These are phyloP conservation scores for Drosera capensis DNA, from an alignment of 148 eudicot genomes.

Conservation along the genomic window DNA sequence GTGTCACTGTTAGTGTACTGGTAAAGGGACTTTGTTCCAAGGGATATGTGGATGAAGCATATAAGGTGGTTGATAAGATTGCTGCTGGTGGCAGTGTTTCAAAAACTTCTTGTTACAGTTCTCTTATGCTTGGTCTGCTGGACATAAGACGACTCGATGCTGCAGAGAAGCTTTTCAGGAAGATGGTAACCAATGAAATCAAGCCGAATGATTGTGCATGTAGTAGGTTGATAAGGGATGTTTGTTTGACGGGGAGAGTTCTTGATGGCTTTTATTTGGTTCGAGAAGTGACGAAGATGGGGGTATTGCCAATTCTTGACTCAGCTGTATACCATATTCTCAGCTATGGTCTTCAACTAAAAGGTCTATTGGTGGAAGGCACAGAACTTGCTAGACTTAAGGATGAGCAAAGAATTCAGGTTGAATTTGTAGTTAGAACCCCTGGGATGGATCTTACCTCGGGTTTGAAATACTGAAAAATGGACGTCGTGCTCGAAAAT, in stretches of 20 bases:
- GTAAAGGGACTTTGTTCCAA: slow-evolving; percentile 51
- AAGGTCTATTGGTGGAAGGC: too few species aligned
- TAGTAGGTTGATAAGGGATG: slow-evolving; percentile 26
- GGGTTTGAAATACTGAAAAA: too few species aligned
- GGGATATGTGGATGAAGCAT: slow-evolving; percentile 40
- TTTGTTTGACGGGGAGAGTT: slow-evolving; percentile 37
- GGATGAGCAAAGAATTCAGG: too few species aligned
- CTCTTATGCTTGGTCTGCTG: slow-evolving; percentile 37
- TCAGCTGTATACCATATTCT: too few species aligned
- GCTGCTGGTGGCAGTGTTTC: slow-evolving; percentile 28
- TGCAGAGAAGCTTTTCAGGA: slow-evolving; percentile 47
- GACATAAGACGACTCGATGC: slow-evolving; percentile 32
- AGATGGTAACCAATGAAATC: slow-evolving; percentile 50
- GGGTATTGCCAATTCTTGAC: too few species aligned
- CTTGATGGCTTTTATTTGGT: slow-evolving; percentile 45
- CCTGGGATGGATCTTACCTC: too few species aligned
- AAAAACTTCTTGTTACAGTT: slow-evolving; percentile 41
- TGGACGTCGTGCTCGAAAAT: too few species aligned
- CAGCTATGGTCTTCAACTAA: too few species aligned
- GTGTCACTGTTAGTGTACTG: slow-evolving; percentile 39
- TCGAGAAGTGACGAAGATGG: slow-evolving; percentile 31
- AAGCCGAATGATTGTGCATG: slow-evolving; percentile 56
- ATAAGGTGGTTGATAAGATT: slow-evolving; percentile 31
- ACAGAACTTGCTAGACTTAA: too few species aligned
- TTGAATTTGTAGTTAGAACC: too few species aligned